Conservation (phyloP, 1,284 basidiomycete genomes). For the Phenoliferia sp. region DNA sequence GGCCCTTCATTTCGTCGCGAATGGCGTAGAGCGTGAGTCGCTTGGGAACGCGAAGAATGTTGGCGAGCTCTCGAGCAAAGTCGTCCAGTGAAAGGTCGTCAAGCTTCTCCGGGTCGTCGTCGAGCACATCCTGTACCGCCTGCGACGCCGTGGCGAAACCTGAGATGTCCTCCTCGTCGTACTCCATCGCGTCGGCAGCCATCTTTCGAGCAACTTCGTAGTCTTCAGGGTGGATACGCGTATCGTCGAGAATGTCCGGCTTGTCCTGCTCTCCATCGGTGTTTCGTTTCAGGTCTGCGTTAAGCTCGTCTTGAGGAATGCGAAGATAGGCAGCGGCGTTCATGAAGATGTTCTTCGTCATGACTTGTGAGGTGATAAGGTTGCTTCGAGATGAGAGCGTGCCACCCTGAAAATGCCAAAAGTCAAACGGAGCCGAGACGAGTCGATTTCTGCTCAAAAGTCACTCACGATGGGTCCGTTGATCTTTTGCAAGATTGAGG, state of each 20-base stretch:
- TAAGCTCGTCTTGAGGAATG: slow-evolving; percentile 66
- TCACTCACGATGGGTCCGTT: slow-evolving; percentile 54
- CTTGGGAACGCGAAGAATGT: slow-evolving; percentile 73
- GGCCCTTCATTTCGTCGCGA: slow-evolving; percentile 77
- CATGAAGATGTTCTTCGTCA: slow-evolving; percentile 75
- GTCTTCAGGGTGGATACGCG: slow-evolving; percentile 95
- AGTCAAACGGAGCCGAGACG: slow-evolving; percentile 20
- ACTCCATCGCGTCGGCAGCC: slow-evolving; percentile 93
- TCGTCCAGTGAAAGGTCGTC: slow-evolving; percentile 91
- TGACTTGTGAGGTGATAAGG: slow-evolving; percentile 70
- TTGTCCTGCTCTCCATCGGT: slow-evolving; percentile 50
- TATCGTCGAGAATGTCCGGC: slow-evolving; percentile 88
- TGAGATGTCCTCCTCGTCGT: slow-evolving; percentile 79
- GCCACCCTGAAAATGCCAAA: slow-evolving; percentile 57
- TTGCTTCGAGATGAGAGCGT: slow-evolving; percentile 76
- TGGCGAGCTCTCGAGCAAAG: slow-evolving; percentile 79
- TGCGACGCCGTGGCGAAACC: slow-evolving; percentile 78
- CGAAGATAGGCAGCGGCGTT: slow-evolving; percentile 88
- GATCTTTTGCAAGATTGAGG: slow-evolving; percentile 77
- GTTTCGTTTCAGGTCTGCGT: slow-evolving; percentile 59
- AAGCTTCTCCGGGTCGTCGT: slow-evolving; percentile 77
- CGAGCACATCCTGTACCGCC: slow-evolving; percentile 77
- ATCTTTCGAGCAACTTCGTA: slow-evolving; percentile 98
- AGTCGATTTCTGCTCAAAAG: neutral
- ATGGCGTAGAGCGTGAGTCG: slow-evolving; percentile 83